Evolutionary conservation across 306 rosid genomes (phyloP).

Genomic region (Quercus suber): DNA sequence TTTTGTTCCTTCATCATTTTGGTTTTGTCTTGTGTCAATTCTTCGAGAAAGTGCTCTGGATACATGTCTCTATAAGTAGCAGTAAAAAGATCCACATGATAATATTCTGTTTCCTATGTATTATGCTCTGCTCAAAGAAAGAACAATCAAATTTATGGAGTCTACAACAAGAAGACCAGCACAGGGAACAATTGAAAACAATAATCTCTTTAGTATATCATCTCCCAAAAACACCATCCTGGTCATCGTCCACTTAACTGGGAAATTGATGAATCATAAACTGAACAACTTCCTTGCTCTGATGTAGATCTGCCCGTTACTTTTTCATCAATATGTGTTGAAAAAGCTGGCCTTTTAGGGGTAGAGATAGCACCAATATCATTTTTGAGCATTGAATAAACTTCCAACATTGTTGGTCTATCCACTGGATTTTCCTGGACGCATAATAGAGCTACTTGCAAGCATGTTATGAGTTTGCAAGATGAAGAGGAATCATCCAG

Average conservation of each 20-base stretch:
- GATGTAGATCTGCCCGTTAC: background rate
- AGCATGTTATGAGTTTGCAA: slow-evolving; percentile 29
- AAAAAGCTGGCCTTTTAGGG: slow-evolving; percentile 34
- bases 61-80: too few relatives aligned
- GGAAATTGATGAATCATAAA: slow-evolving; percentile 10
- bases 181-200: too few relatives aligned
- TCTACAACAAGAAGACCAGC: too few relatives aligned
- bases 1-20: too few relatives aligned
- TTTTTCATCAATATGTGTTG: background rate
- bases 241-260: background rate
- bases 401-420: slow-evolving; percentile 36
- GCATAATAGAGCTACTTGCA: slow-evolving; percentile 35
- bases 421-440: slow-evolving; percentile 30
- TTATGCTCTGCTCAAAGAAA: too few relatives aligned
- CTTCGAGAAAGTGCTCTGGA: too few relatives aligned
- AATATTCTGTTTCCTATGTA: too few relatives aligned
- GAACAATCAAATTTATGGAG: too few relatives aligned
- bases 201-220: too few relatives aligned
- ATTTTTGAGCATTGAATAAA: slow-evolving; percentile 31
- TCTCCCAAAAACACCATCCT: too few relatives aligned
- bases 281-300: background rate
- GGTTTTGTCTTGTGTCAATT: too few relatives aligned
- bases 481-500: slow-evolving; percentile 26
- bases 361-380: background rate
- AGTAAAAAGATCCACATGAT: too few relatives aligned